Base-by-base conservation (phyloP, 2,329 filamentous ascomycete genomes). In the Fulvia fulva region DNA sequence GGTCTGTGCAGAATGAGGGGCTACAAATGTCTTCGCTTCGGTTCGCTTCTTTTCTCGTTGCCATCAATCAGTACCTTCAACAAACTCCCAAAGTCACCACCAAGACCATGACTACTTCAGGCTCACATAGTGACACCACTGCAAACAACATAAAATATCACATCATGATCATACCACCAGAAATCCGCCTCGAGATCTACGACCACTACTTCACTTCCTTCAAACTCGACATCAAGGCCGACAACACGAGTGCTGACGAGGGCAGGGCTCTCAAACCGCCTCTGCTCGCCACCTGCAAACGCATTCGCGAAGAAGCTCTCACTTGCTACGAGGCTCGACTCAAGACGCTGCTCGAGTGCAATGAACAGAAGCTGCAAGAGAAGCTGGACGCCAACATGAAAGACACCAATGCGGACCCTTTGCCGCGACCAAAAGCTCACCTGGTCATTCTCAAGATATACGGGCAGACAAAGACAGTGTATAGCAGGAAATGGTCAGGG, bases 201-300 rank as follows among this genome's bases (percentile, higher is more conserved):
- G 44, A 37, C 7, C 14, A 28, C 2, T 26, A 45, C 21, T 22
- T 49, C 50, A 6, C 12, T n/a, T 41, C 34, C 5, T 41, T 41
- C 14, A 9, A 41, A 16, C 34, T 41, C 3, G 21, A 46, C 11
- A 11, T 46, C 19, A 25, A 46, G 16, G 11, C 1, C 3, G 11
- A 2, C 44, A 12, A 12, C 8, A 1, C 21, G 8, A 46, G 11
- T 11, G 11, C 9, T 26, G 21, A 46, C 2, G 19, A 21, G 2
- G 2, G 14, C 5, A 6, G 12, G 11, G 44, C 21, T 46, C 44
- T 46, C 1, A 21, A 9, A 3, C 26, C 28, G 3, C 32, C 26
- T 25, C 55, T 62, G 0, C 46, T 50, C 8, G 32, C 21, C 23
- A 60, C 56, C 37, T 56, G 59, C 52, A 58, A 62, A n/a, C n/a